Evolutionary conservation across 169 alveolate species (phyloP), one percentile per base, ranked within the genome.

Genomic region (Plasmodium cynomolgi): DNA sequence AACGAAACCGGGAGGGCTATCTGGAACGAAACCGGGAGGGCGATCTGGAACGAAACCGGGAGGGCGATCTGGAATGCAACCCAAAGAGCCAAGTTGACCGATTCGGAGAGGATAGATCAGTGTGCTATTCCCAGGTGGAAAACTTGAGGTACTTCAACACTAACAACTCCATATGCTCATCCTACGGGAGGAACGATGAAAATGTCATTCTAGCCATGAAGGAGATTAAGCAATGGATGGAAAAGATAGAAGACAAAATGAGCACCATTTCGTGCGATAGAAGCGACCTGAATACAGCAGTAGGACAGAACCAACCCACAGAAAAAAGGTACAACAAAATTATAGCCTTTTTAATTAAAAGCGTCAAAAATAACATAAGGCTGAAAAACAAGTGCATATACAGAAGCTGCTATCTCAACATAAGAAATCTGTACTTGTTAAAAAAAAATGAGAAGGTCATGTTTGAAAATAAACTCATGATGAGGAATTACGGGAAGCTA

Each of bases 211-310:
- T 85, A 23, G 93, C 93, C 8, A 85, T 85, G 26, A 85, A 77
- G 29, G 93, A 85, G 80, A 85, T 85, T 50, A 85, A 85, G 81
- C 68, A 85, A 34, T 85, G 93, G 93, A 85, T 85, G 93, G 93
- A 85, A 54, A 85, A 85, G 71, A 85, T 85, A 2, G 93, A 85
- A 75, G 93, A 85, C 80, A 85, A 85, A 54, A 68, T 85, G 26
- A 85, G 93, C 62, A 85, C 84, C 15, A 85, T 85, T 23, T 85
- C 93, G 9, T 85, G 47, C 31, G 85, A 85, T 3, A 74, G 74
- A 54, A 85, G 93, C 62, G 93, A 85, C 15, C 17, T 74, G 8
- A 56, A 54, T n/a, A 26, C 41, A 9, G 62, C 20, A 54, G 33
- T 15, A 3, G 13, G 80, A n/a, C 0, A 34, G 33, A 85, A 39